Conservation (phyloP, 2,329 filamentous ascomycete genomes). For the Pestalotiopsis sp. region DNA sequence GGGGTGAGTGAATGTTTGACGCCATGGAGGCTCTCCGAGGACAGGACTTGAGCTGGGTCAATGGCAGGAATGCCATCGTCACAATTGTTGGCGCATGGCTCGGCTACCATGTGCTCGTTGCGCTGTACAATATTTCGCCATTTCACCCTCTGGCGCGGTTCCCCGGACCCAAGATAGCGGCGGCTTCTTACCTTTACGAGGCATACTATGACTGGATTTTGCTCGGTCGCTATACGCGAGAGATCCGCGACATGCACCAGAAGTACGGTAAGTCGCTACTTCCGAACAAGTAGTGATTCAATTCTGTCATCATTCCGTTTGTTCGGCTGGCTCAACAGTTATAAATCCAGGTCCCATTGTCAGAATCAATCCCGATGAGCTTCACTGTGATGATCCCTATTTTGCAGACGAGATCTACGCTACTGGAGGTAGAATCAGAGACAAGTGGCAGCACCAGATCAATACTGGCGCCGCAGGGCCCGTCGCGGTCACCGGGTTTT, state of each 20-base stretch:
- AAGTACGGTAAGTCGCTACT: conserved; percentile 22
- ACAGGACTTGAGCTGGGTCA: neutral
- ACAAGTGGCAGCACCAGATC: conserved; percentile 27
- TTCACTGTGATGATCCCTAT: conserved; percentile 32
- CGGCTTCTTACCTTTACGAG: conserved; percentile 24
- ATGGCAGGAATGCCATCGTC: neutral
- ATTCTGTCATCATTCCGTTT: neutral
- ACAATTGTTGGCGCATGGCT: neutral
- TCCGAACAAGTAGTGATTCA: neutral
- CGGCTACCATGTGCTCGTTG: neutral
- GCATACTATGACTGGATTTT: conserved; percentile 24
- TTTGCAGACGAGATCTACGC: conserved; percentile 32
- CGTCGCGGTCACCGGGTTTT: conserved; percentile 19
- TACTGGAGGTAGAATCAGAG: conserved; percentile 28
- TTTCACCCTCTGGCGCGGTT: conserved; percentile 24
- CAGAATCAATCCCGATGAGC: conserved; percentile 32
- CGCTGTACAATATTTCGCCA: conserved; percentile 25
- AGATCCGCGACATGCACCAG: conserved; percentile 25
- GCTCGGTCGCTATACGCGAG: conserved; percentile 19
- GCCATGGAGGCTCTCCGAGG: neutral
- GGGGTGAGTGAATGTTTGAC: neutral
- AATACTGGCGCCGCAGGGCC: neutral
- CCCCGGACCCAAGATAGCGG: conserved; percentile 25
- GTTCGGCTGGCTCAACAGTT: neutral
- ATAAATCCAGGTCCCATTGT: conserved; percentile 32